A percentile compares a stretch with the other conserved stretches of the same genome.
These are phyloP conservation scores for Babesia ovis DNA, from an alignment of 169 alveolate species.

Conservation along the genomic window DNA sequence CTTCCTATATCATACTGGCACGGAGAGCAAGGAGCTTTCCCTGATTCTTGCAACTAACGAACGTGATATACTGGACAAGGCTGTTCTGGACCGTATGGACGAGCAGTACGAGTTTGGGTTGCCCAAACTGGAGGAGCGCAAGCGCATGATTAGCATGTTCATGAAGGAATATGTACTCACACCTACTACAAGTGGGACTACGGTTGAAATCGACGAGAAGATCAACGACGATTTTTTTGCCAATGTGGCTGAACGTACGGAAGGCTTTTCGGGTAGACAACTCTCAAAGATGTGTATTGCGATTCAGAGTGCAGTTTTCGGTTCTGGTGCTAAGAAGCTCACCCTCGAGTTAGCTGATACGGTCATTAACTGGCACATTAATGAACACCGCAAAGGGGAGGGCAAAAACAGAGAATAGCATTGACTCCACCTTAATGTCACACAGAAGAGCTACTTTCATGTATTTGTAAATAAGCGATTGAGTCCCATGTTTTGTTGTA, in stretches of 20 bases:
- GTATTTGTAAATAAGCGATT: too few relatives aligned
- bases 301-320: conserved; percentile 80
- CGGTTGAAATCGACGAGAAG: conserved; percentile 70
- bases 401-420: too few relatives aligned
- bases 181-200: conserved; percentile 71
- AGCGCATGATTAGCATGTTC: conserved; percentile 88
- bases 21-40: conserved; percentile 90
- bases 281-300: conserved; percentile 85
- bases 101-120: conserved; percentile 92
- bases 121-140: conserved; percentile 89
- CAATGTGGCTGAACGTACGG: conserved; percentile 84
- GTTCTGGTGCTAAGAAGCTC: conserved; percentile 75
- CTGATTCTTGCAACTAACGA: conserved; percentile 94
- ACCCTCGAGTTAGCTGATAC: conserved; percentile 81
- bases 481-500: too few relatives aligned
- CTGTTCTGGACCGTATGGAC: conserved; percentile 92
- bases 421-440: too few relatives aligned
- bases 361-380: conserved; percentile 76
- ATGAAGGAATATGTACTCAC: conserved; percentile 85
- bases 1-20: conserved; percentile 95
- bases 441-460: too few relatives aligned
- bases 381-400: conserved; percentile 53
- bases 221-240: conserved; percentile 79
- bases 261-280: conserved; percentile 95
- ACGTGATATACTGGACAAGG: conserved; percentile 92